Evolutionary conservation across 805 yeast genomes (phyloP).

Genomic region (Saturnispora sekii): DNA sequence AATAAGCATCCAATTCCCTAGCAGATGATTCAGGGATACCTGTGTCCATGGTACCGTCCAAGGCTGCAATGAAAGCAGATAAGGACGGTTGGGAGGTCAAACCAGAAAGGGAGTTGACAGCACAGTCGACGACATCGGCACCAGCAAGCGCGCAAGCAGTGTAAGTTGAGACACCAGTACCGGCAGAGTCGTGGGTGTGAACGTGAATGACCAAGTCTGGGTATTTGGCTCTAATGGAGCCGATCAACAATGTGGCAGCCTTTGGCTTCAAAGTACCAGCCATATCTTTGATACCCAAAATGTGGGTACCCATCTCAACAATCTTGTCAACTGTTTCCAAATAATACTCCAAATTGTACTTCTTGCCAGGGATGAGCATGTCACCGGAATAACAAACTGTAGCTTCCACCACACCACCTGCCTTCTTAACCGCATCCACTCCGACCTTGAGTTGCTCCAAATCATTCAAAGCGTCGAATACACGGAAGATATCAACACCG

Average conservation of each 20-base stretch:
- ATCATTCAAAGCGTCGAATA: constrained; percentile 95
- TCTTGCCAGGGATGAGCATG: constrained; percentile 92
- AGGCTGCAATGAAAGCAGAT: constrained; percentile 83
- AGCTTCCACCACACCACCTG: constrained; percentile 98
- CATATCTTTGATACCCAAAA: constrained; percentile 98
- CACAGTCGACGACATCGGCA: constrained; percentile 97
- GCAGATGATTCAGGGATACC: constrained; percentile 59
- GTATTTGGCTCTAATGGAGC: constrained; percentile 72
- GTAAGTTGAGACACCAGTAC: constrained; percentile 98
- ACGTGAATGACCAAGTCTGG: constrained; percentile 97
- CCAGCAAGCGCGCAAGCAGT: constrained; percentile 91
- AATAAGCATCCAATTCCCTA: constrained; percentile 83
- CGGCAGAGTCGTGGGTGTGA: constrained; percentile 99
- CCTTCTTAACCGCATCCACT: constrained; percentile 94
- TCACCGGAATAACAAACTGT: constrained; percentile 98
- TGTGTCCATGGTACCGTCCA: constrained; percentile 77
- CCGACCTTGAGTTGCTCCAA: constrained; percentile 95
- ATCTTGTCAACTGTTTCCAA: constrained; percentile 70
- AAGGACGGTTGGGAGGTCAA: constrained; percentile 97
- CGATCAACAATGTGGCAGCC: constrained; percentile 78
- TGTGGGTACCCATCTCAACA: constrained; percentile 91
- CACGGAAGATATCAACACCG: constrained; percentile 97
- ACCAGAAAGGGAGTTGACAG: constrained; percentile 96
- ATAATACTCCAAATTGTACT: constrained; percentile 90
- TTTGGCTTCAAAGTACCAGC: constrained; percentile 97